Evolutionary conservation across 176 grass and related monocot species (phyloP).

Genomic region (Aegilops longissima): DNA sequence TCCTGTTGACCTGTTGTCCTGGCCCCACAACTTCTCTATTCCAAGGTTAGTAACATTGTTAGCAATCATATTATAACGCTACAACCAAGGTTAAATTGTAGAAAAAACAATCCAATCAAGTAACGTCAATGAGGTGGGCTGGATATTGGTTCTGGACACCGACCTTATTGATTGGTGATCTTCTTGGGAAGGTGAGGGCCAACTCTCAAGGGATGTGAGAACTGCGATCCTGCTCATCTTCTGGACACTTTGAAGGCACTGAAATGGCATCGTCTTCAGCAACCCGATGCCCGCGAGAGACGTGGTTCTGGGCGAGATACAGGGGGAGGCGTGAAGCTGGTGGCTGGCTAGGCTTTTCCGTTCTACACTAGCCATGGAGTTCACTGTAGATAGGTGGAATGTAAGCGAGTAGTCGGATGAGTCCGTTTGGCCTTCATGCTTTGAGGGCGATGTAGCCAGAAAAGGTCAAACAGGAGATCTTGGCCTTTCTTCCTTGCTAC

Average conservation of each 20-base stretch:
- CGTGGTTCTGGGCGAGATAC: no score
- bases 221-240: neutral
- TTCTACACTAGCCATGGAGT: no score
- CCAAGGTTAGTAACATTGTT: neutral
- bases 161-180: neutral
- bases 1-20: neutral
- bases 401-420: no score
- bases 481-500: neutral
- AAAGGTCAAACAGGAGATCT: neutral
- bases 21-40: neutral
- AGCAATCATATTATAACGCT: neutral
- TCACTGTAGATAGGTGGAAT: no score
- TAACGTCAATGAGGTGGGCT: neutral
- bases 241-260: neutral
- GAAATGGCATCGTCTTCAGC: neutral
- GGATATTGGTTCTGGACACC: neutral
- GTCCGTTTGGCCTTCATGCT: no score
- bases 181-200: neutral
- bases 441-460: neutral
- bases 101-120: neutral
- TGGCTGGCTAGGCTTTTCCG: no score
- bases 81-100: neutral
- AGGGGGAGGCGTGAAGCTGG: no score
- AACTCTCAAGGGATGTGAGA: neutral
- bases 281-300: no score